Base-by-base conservation (phyloP, 1,284 basidiomycete species). In the Pseudozyma hubeiensis region DNA sequence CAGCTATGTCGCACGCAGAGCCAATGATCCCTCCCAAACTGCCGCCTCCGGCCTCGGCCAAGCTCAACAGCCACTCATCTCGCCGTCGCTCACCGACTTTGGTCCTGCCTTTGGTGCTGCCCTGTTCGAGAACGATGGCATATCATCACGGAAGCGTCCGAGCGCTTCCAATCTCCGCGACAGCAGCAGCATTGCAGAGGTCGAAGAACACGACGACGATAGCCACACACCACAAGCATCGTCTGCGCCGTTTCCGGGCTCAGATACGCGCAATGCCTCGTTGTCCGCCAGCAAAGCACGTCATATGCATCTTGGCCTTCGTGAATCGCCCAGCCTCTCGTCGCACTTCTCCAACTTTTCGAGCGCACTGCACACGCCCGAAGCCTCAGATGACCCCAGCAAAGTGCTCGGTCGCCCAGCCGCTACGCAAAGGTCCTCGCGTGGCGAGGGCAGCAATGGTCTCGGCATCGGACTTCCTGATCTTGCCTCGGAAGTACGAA, bases 341-440 rank as follows among this genome's bases (percentile, higher is more conserved):
- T 79, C 77, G 7, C 67, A 71, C 48, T 79, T 79, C 53, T 77
- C 75, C 53, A 69, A 70, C 63, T 79, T 78, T 39, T 77, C 75
- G 13, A 75, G 75, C 33, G 68, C 64, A 13, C 44, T 78, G 1
- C 65, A 44, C 14, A 79, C 77, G 0, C 77, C 68, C 0, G 69
- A 71, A 46, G 62, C 33, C 33, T 53, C 52, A 7, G 67, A 75
- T 39, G 61, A 68, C 19, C 46, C 53, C 13, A 44, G 39, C 62
- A 70, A 65, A n/a, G 51, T 55, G 40, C 54, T 73, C 16, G 47
- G 64, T 7, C 59, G 48, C n/a, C 33, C 55, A n/a, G 45, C 59
- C 14, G 48, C 40, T 13, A 19, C 43, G 19, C 17, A 24, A 16
- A 19, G 49, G 9, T 37, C 53, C n/a, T 11, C 40, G n/a, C 55